A percentile compares a stretch with the other conserved stretches of the same genome.
Evolutionary conservation across 1,284 basidiomycete genomes (phyloP).

Genomic region (Marasmius tenuissimus): DNA sequence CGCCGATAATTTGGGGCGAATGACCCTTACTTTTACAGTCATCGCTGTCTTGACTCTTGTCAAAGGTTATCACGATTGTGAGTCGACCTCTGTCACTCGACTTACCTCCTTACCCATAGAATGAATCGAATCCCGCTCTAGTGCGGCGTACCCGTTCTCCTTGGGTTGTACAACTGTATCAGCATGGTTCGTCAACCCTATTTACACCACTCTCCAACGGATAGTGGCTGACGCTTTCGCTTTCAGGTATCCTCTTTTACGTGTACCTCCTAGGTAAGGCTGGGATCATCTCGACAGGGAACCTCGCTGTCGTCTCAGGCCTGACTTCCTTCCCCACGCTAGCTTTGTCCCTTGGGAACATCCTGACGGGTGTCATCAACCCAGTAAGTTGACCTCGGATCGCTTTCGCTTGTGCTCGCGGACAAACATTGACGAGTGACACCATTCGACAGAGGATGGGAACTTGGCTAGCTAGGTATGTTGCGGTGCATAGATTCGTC

Average conservation of each 20-base stretch:
- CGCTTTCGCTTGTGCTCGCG: not conserved
- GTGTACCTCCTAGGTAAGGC: constrained; percentile 36
- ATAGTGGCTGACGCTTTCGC: not conserved
- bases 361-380: constrained; percentile 35
- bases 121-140: constrained; percentile 13
- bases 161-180: constrained; percentile 38
- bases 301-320: not conserved
- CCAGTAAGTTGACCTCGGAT: constrained; percentile 27
- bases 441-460: constrained; percentile 27
- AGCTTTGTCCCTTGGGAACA: constrained; percentile 42
- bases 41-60: constrained; percentile 37
- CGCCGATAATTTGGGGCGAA: not conserved
- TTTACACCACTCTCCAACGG: not conserved
- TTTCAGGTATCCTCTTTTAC: constrained; percentile 40
- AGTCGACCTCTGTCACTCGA: constrained; percentile 12
- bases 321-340: not conserved
- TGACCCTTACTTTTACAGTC: constrained; percentile 22
- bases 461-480: constrained; percentile 39
- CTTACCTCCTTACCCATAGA: not conserved
- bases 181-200: constrained; percentile 32
- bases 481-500: not conserved
- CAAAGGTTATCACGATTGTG: constrained; percentile 37
- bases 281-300: not conserved
- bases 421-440: constrained; percentile 12
- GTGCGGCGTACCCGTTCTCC: constrained; percentile 33